Base-by-base conservation (phyloP, 345 rosid genomes). In the Zanthoxylum bungeanum region DNA sequence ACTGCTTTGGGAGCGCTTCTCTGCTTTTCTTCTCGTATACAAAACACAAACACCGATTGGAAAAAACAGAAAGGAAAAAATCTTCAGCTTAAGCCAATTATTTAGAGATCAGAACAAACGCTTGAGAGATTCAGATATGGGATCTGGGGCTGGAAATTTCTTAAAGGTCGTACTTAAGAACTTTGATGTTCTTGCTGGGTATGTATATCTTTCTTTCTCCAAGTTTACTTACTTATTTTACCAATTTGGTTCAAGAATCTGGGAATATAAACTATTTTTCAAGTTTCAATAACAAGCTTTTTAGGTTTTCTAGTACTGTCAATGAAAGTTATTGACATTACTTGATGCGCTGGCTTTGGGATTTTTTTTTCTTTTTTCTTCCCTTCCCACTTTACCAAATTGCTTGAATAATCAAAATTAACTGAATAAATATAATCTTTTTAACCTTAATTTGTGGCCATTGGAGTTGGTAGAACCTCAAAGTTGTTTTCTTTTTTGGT, bases 121-220 rank as follows among this genome's bases (percentile, higher is more conserved):
- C 53, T 42, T 27, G n/a, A 28, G 14, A 69, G 50, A 50, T 55
- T n/a, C 61, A 49, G 68, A 58, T 22, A 87, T 90, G 98, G 96
- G 90, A 83, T 87, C 93, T 78, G 92, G 91, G 34, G 78, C 82
- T 60, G 88, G 88, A 77, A 83, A 70, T 77, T 87, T 92, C 73
- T 39, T 92, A 60, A 90, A 88, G 74, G 88, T 92, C 71, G 63
- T 90, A 67, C 79, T 92, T 40, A 78, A 84, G 72, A 92, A 90
- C 87, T 87, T 90, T 40, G 98, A 92, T 78, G 90, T 92, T 84
- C 91, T 92, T 85, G 93, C 97, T 83, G 93, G 97, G 97, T 92
- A 77, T 39, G 70, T 50, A 31, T 21, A 50, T 49, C 37, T 57
- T 68, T 37, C 49, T 3, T 34, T 17, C 22, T n/a, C 31, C 33